Evolutionary conservation across 768 basidiomycete species (phyloP).

Genomic region (Serendipita sp.): DNA sequence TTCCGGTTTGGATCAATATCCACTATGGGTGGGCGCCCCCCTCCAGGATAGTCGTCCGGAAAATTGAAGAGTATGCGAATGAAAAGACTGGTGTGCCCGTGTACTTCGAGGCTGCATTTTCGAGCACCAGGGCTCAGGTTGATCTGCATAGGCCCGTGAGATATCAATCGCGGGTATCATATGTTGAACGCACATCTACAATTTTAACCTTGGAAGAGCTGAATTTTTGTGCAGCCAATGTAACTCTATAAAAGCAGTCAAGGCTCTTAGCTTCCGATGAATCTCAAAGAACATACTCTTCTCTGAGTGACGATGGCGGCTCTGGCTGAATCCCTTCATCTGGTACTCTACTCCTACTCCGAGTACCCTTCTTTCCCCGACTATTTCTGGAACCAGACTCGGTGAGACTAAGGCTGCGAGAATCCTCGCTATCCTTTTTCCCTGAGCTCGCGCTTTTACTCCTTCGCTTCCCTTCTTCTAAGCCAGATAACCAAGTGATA

Average conservation of each 20-base stretch:
- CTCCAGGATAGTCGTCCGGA: slow-evolving; percentile 64
- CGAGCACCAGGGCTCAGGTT: neutral
- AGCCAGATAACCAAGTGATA: neutral
- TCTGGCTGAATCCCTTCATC: neutral
- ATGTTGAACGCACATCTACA: neutral
- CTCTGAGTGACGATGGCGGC: neutral
- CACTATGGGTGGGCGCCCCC: slow-evolving; percentile 48
- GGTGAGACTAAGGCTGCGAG: neutral
- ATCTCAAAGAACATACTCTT: neutral
- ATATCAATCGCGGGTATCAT: neutral
- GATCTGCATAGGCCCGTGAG: neutral
- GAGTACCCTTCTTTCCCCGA: neutral
- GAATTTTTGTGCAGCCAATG: neutral
- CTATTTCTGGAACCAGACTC: neutral
- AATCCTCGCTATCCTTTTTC: neutral
- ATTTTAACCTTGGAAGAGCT: neutral
- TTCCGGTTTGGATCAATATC: slow-evolving; percentile 74
- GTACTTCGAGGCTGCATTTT: slow-evolving; percentile 4
- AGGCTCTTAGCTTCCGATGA: neutral
- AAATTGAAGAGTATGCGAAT: slow-evolving; percentile 83
- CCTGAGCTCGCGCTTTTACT: neutral
- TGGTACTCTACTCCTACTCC: neutral
- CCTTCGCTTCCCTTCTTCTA: neutral
- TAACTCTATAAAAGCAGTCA: neutral
- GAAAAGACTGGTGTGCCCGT: slow-evolving; percentile 28